These are phyloP conservation scores for Aphanomyces cochlioides DNA, from an alignment of 352 stramenopile genomes.

Conservation along the genomic window DNA sequence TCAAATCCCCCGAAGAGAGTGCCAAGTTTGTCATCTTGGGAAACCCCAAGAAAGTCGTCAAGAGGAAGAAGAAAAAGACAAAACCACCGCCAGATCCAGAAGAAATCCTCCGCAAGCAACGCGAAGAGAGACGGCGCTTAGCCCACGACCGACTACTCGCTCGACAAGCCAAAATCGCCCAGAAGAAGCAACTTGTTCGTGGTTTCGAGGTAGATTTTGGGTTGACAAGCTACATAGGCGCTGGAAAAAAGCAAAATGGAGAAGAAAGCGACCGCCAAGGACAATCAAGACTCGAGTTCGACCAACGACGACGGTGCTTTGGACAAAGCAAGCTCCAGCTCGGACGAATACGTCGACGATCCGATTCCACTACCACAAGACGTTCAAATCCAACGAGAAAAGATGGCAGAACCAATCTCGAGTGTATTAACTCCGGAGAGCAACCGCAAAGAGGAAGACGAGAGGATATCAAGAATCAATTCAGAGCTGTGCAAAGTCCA, in stretches of 20 bases:
- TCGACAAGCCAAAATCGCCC: slow-evolving; percentile 49
- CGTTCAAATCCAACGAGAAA: neutral
- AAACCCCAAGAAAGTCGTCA: slow-evolving; percentile 25
- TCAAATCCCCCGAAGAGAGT: slow-evolving; percentile 24
- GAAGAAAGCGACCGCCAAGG: neutral
- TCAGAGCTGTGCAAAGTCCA: slow-evolving; percentile 6
- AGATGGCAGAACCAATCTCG: neutral
- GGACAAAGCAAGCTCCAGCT: slow-evolving; percentile 35
- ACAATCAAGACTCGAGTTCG: slow-evolving; percentile 35
- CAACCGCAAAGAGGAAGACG: slow-evolving; percentile 3
- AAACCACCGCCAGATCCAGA: slow-evolving; percentile 19
- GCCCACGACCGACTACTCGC: slow-evolving; percentile 59
- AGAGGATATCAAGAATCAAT: slow-evolving; percentile 23
- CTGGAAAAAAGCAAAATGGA: slow-evolving; percentile 19
- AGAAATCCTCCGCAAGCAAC: slow-evolving; percentile 33
- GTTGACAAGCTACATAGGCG: slow-evolving; percentile 28
- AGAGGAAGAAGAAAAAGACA: slow-evolving; percentile 32
- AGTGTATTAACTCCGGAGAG: neutral
- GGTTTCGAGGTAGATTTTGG: neutral
- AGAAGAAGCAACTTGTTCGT: slow-evolving; percentile 38
- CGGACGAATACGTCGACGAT: slow-evolving; percentile 27
- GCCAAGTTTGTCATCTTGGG: slow-evolving; percentile 50
- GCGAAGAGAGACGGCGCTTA: slow-evolving; percentile 45
- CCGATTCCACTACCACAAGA: neutral
- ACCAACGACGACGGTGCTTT: slow-evolving; percentile 60